Conservation (phyloP, 148 eudicot species). For the Camellia japonica region DNA sequence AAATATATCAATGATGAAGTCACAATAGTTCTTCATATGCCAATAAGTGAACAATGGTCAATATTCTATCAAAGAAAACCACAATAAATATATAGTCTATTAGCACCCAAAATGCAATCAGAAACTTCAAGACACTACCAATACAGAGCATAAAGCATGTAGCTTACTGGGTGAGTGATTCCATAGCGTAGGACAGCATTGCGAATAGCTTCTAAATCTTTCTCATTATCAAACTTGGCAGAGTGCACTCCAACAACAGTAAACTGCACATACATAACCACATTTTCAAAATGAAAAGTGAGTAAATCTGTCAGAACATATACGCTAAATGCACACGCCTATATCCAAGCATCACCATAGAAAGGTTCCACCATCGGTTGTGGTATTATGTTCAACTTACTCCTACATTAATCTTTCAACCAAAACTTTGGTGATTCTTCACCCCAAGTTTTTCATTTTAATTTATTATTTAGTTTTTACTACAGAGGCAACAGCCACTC, state of each 20-base stretch:
- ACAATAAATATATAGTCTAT: neutral
- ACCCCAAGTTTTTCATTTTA: neutral
- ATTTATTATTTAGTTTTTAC: neutral
- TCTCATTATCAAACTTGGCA: constrained; percentile 97
- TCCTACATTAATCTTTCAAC: neutral
- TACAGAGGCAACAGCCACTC: neutral
- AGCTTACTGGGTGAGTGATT: constrained; percentile 82
- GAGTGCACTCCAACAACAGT: constrained; percentile 94
- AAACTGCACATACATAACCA: constrained; percentile 49
- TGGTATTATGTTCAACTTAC: neutral
- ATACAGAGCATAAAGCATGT: neutral
- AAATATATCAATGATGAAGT: neutral
- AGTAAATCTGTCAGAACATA: neutral
- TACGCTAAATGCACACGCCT: neutral
- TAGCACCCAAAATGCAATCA: neutral
- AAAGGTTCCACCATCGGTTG: neutral
- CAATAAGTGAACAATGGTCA: neutral
- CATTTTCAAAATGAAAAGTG: neutral
- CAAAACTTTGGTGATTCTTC: neutral
- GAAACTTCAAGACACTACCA: neutral
- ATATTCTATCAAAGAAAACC: neutral
- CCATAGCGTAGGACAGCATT: constrained; percentile 87
- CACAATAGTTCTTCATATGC: neutral
- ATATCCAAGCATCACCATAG: neutral
- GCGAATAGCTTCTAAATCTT: constrained; percentile 86